A percentile compares a stretch with the other conserved stretches of the same genome.
Evolutionary conservation across 805 yeast genomes (phyloP).

Genomic region (Priceomyces castillae): DNA sequence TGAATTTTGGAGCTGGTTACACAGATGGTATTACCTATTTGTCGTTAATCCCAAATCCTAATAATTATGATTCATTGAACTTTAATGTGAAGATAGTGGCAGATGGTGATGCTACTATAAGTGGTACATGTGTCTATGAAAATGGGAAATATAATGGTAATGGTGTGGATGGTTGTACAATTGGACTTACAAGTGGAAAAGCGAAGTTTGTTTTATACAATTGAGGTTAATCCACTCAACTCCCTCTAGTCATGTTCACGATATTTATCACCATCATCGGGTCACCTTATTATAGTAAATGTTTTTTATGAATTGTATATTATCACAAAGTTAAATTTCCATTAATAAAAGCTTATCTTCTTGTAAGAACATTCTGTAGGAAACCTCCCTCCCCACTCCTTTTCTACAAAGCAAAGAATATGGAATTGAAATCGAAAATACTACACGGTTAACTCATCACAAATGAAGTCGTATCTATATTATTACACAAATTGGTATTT

Average conservation of each 20-base stretch:
- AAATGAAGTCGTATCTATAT: no score
- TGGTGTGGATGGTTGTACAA: slow-evolving; percentile 78
- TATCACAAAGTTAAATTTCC: not conserved
- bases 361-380: no score
- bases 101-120: slow-evolving; percentile 49
- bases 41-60: slow-evolving; percentile 93
- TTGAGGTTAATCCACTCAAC: not conserved
- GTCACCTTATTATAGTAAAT: not conserved
- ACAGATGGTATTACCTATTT: slow-evolving; percentile 67
- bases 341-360: no score
- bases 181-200: slow-evolving; percentile 56
- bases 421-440: no score
- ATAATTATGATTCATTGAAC: slow-evolving; percentile 64
- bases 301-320: not conserved
- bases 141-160: slow-evolving; percentile 69
- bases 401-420: no score
- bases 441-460: no score
- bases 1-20: slow-evolving; percentile 90
- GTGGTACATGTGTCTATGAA: slow-evolving; percentile 78
- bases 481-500: no score
- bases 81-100: slow-evolving; percentile 63
- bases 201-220: slow-evolving; percentile 59
- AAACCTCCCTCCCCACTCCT: no score
- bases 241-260: not conserved
- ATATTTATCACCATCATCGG: not conserved